Evolutionary conservation across 2,329 filamentous ascomycete species (phyloP).

Genomic region (Colletotrichum cordylinicola): DNA sequence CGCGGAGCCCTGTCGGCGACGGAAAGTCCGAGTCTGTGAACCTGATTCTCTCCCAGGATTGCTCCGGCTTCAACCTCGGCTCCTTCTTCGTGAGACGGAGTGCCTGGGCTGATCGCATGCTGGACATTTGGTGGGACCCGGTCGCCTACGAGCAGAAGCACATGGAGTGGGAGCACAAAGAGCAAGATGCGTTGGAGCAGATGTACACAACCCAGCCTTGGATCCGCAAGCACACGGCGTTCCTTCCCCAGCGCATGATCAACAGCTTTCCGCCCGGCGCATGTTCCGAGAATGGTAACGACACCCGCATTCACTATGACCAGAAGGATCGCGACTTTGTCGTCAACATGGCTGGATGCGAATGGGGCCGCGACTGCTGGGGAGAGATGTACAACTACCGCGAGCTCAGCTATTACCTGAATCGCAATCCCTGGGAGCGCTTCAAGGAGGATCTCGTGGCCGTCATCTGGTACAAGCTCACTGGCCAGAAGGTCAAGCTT

Average conservation of each 20-base stretch:
- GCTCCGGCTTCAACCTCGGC: constrained; percentile 93
- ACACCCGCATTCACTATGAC: constrained; percentile 84
- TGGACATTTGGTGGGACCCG: constrained; percentile 99
- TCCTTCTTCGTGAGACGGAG: constrained; percentile 91
- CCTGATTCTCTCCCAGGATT: constrained; percentile 90
- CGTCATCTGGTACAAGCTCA: constrained; percentile 67
- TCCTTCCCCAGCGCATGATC: constrained; percentile 88
- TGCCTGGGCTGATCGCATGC: constrained; percentile 86
- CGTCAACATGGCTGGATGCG: constrained; percentile 98
- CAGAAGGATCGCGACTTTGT: constrained; percentile 87
- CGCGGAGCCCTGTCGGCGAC: constrained; percentile 78
- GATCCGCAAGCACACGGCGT: constrained; percentile 87
- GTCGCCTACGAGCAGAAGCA: constrained; percentile 98
- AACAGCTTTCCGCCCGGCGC: constrained; percentile 94
- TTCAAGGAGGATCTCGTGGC: constrained; percentile 73
- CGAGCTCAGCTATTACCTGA: constrained; percentile 87
- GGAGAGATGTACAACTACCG: constrained; percentile 96
- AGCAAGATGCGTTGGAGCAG: constrained; percentile 94
- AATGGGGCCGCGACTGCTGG: constrained; percentile 98
- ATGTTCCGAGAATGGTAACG: constrained; percentile 78
- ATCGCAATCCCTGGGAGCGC: constrained; percentile 80
- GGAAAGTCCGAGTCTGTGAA: constrained; percentile 81
- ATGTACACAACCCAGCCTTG: constrained; percentile 91
- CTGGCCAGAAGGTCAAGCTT: constrained; percentile 64
- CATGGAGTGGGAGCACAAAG: constrained; percentile 99